Evolutionary conservation across 257 asterid species (phyloP).

Genomic region (Buddleja alternifolia): DNA sequence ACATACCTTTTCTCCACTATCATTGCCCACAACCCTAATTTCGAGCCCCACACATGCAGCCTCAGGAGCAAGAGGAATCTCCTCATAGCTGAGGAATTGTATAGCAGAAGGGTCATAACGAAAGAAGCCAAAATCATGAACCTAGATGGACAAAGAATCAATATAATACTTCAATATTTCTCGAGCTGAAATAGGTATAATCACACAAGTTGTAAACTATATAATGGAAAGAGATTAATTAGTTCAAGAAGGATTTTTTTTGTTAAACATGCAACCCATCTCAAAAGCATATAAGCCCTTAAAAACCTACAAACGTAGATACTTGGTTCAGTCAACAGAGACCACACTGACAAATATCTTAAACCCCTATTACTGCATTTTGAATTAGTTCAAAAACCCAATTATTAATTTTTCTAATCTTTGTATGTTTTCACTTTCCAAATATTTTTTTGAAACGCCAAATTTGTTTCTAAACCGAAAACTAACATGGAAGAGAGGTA

Average conservation of each 20-base stretch:
- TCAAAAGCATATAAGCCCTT: neutral
- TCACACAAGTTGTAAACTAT: slow-evolving; percentile 12
- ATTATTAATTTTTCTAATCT: neutral
- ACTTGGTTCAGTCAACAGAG: neutral
- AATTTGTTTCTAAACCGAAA: too few relatives aligned
- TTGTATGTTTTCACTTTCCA: too few relatives aligned
- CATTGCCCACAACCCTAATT: slow-evolving; percentile 98
- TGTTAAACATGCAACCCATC: neutral
- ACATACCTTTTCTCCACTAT: slow-evolving; percentile 98
- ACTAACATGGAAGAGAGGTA: neutral
- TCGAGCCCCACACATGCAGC: slow-evolving; percentile 98
- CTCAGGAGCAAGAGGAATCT: slow-evolving; percentile 95
- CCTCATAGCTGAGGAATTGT: slow-evolving; percentile 92
- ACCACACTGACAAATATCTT: neutral
- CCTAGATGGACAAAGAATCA: slow-evolving; percentile 48
- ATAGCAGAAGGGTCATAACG: slow-evolving; percentile 86
- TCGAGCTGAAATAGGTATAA: slow-evolving; percentile 21
- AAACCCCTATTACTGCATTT: neutral
- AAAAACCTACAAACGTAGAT: neutral
- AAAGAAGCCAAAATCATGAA: slow-evolving; percentile 97
- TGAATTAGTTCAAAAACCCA: neutral
- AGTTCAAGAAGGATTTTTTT: slow-evolving; percentile 20
- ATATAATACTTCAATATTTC: slow-evolving; percentile 21
- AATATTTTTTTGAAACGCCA: too few relatives aligned
- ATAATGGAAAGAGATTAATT: slow-evolving; percentile 7